Evolutionary conservation across 2,329 filamentous ascomycete genomes (phyloP), one percentile per base, ranked within the genome.

Genomic region (Coniochaeta hoffmannii): DNA sequence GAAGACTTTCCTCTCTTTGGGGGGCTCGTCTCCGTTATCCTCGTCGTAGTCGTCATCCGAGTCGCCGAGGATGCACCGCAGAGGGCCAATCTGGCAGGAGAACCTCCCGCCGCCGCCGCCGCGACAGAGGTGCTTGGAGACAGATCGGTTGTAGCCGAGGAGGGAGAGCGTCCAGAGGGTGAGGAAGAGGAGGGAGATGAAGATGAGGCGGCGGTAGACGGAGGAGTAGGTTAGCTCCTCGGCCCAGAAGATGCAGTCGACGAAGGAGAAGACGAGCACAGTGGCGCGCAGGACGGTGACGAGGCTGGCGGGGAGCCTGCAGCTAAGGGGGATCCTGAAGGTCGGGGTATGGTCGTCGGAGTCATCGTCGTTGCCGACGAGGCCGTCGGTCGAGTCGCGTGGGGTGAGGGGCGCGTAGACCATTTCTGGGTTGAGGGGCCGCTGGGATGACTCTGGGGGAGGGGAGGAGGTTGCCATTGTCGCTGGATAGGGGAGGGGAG

Each of bases 121-220:
- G 22, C 28, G 26, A 44, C 35, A 28, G n/a, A 28, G 24, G n/a
- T 17, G 36, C 14, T 22, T 4, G 15, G 22, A 31, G 3, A 41
- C n/a, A 10, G 15, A 49, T 4, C 11, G 14, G 50, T 34, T 46
- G 30, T 19, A 8, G 10, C 15, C 14, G 24, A 24, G 6, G 11
- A 50, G 51, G 14, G 15, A 19, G 3, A 53, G 5, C 28, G 58
- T 57, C 52, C 57, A 59, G 30, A 57, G n/a, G 54, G 65, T 57
- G 22, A 65, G 57, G 34, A 65, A 60, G 19, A 65, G 60, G 19
- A 66, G 60, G 59, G 64, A 63, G 54, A 65, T 60, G 35, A 62
- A 63, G 30, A 63, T 61, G 34, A 65, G 35, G 24, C 55, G 8
- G 10, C 56, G n/a, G 36, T 31, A 26, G 32, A 34, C 14, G 17